A percentile compares a stretch with the other conserved stretches of the same genome.
Evolutionary conservation across 2,329 filamentous ascomycete species (phyloP).

Genomic region (Xylariales sp.): DNA sequence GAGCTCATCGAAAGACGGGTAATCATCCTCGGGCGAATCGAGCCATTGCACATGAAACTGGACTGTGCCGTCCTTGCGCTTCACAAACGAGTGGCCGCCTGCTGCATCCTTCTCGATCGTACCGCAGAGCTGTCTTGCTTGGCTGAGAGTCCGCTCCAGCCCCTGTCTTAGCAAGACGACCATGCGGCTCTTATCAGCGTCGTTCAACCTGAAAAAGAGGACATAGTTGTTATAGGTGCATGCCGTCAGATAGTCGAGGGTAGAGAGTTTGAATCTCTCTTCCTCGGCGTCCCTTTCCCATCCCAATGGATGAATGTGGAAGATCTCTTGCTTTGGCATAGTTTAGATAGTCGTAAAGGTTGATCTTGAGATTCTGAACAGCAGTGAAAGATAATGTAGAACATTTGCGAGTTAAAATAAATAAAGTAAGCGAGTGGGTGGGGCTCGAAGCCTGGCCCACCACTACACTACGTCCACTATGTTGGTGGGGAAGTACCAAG

Average conservation of each 20-base stretch:
- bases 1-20: slow-evolving; percentile 33
- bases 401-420: no score
- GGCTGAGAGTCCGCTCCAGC: slow-evolving; percentile 30
- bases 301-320: slow-evolving; percentile 4
- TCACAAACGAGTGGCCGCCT: slow-evolving; percentile 32
- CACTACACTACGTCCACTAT: no score
- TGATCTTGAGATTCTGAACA: background rate
- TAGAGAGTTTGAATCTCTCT: slow-evolving; percentile 6
- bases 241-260: background rate
- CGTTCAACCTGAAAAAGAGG: slow-evolving; percentile 10
- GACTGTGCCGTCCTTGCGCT: slow-evolving; percentile 28
- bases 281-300: slow-evolving; percentile 9
- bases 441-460: no score
- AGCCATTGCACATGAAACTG: slow-evolving; percentile 32
- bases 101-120: slow-evolving; percentile 33
- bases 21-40: slow-evolving; percentile 25
- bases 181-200: background rate
- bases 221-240: slow-evolving; percentile 12
- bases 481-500: no score
- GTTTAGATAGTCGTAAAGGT: background rate
- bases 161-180: slow-evolving; percentile 20
- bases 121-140: slow-evolving; percentile 32
- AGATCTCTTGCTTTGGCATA: background rate
- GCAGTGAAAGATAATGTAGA: no score
- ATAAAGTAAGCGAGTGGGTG: no score